Evolutionary conservation across 768 basidiomycete genomes (phyloP).

Genomic region (Clathrus columnatus): DNA sequence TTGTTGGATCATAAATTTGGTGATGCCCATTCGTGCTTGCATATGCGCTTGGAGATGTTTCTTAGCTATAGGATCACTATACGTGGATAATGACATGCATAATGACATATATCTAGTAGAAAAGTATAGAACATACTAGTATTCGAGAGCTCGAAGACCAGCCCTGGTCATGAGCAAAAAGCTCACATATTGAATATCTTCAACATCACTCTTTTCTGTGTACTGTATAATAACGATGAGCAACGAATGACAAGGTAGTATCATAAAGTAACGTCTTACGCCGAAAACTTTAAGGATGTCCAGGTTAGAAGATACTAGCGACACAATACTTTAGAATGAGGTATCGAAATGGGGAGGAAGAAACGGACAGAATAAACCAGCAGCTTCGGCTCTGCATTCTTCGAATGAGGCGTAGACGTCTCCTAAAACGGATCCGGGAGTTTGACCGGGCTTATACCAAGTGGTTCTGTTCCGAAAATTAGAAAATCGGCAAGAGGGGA

Average conservation of each 20-base stretch:
- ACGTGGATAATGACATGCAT: not conserved
- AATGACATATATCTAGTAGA: not conserved
- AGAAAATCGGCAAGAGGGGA: not conserved
- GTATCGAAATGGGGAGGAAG: not conserved
- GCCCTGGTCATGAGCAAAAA: slow-evolving; percentile 84
- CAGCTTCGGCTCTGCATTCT: slow-evolving; percentile 87
- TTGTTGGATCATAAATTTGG: slow-evolving; percentile 63
- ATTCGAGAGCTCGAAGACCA: slow-evolving; percentile 72
- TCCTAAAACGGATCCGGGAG: slow-evolving; percentile 71
- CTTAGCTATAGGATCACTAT: slow-evolving; percentile 54
- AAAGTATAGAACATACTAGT: slow-evolving; percentile 30
- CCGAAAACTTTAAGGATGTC: slow-evolving; percentile 77
- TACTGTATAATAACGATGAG: slow-evolving; percentile 40
- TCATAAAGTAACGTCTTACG: slow-evolving; percentile 30
- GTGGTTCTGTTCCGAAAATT: slow-evolving; percentile 40
- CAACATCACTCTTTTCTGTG: slow-evolving; percentile 53
- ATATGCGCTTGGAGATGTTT: slow-evolving; percentile 89
- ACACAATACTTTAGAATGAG: not conserved
- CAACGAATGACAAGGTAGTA: not conserved
- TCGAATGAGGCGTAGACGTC: slow-evolving; percentile 88
- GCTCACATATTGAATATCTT: slow-evolving; percentile 73
- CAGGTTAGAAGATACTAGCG: slow-evolving; percentile 58
- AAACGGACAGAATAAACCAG: slow-evolving; percentile 65
- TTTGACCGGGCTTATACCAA: slow-evolving; percentile 88
- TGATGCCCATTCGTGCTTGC: slow-evolving; percentile 76